A percentile compares a stretch with the other conserved stretches of the same genome.
These are phyloP conservation scores for Xylaria flabelliformis DNA, from an alignment of 495 filamentous ascomycete species.

Conservation along the genomic window DNA sequence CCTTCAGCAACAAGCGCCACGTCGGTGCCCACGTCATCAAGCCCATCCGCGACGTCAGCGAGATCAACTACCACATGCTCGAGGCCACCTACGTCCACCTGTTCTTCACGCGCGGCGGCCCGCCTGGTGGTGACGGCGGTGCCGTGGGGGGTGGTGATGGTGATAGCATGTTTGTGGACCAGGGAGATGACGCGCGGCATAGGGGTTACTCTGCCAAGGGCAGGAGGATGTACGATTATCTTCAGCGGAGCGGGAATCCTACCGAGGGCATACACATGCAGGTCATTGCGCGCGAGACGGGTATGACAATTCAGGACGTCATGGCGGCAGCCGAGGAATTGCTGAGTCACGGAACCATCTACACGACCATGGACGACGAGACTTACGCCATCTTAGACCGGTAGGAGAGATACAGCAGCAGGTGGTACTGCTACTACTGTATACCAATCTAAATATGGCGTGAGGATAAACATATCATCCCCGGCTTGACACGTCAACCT, in stretches of 20 bases:
- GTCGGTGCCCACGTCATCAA: slow-evolving; percentile 82
- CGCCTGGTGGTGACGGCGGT: slow-evolving; percentile 43
- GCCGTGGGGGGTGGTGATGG: slow-evolving; percentile 31
- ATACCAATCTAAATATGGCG: background rate
- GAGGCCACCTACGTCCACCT: slow-evolving; percentile 89
- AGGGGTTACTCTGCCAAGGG: slow-evolving; percentile 52
- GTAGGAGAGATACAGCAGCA: slow-evolving; percentile 17
- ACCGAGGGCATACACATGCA: slow-evolving; percentile 84
- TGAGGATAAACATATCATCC: background rate
- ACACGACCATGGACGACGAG: slow-evolving; percentile 88
- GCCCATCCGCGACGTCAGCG: slow-evolving; percentile 82
- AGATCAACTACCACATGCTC: slow-evolving; percentile 86
- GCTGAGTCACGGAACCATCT: slow-evolving; percentile 73
- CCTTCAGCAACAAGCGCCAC: slow-evolving; percentile 78
- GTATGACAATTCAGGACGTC: slow-evolving; percentile 71
- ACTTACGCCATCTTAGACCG: slow-evolving; percentile 77
- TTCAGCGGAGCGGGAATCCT: slow-evolving; percentile 65
- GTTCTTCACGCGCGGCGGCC: slow-evolving; percentile 76
- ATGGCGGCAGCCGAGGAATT: slow-evolving; percentile 79
- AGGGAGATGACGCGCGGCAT: slow-evolving; percentile 48
- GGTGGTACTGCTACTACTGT: background rate
- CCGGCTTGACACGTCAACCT: background rate
- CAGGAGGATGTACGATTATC: slow-evolving; percentile 68
- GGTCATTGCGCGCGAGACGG: slow-evolving; percentile 67
- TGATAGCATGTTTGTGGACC: slow-evolving; percentile 63